Evolutionary conservation across 768 basidiomycete species (phyloP).

Genomic region (Pleurotus tuoliensis): DNA sequence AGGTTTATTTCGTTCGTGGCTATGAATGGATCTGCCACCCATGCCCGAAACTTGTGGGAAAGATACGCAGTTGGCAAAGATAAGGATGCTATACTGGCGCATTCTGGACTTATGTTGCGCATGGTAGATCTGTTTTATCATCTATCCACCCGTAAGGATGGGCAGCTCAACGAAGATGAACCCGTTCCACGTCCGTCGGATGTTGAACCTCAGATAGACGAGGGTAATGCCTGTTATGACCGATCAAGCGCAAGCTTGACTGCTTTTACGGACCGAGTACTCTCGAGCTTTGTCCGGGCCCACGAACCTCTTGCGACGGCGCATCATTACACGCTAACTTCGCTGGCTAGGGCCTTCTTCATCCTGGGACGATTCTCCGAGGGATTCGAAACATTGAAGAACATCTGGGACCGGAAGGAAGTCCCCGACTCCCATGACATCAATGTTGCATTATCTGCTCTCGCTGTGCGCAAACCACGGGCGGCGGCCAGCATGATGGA

Average conservation of each 20-base stretch:
- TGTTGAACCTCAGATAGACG: background rate
- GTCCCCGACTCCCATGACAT: constrained; percentile 61
- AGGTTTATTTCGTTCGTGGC: constrained; percentile 46
- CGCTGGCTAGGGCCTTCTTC: constrained; percentile 61
- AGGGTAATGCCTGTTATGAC: background rate
- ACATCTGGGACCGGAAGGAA: constrained; percentile 44
- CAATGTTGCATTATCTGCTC: constrained; percentile 55
- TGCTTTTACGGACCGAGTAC: constrained; percentile 41
- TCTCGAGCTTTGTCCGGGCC: constrained; percentile 35
- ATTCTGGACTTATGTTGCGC: constrained; percentile 41
- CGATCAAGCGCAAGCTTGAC: constrained; percentile 10
- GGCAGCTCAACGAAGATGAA: constrained; percentile 7
- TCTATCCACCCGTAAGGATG: constrained; percentile 18
- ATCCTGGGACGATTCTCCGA: constrained; percentile 44
- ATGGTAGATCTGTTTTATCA: constrained; percentile 45
- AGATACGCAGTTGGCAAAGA: constrained; percentile 43
- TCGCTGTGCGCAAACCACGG: constrained; percentile 46
- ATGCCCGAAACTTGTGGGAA: constrained; percentile 56
- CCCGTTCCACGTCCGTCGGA: background rate
- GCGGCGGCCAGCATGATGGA: constrained; percentile 44
- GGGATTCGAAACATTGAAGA: constrained; percentile 44
- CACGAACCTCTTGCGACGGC: constrained; percentile 46
- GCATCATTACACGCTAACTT: constrained; percentile 48
- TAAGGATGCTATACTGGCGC: constrained; percentile 35
- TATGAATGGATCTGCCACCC: constrained; percentile 38